Base-by-base conservation (phyloP, 202 grass and related monocot species). In the Sporobolus alterniflorus region DNA sequence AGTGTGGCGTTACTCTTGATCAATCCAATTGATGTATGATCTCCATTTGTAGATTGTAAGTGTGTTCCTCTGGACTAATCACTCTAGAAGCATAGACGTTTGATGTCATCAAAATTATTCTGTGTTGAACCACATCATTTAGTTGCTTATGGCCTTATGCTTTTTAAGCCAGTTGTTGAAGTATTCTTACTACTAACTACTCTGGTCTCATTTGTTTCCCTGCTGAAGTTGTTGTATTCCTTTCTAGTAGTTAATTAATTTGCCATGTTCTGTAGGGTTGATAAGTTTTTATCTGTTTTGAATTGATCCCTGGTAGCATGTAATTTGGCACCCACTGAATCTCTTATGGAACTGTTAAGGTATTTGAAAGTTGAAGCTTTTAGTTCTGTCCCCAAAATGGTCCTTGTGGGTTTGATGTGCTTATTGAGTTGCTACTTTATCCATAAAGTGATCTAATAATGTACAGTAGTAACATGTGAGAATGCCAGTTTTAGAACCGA, bases 341-440 rank as follows among this genome's bases (percentile, higher is more conserved):
- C 43, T 3, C 52, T 12, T 46, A 55, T 10, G 68, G 15, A 67
- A 60, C 22, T 11, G 4, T 28, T 48, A 14, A 28, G 21, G 16
- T 4, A n/a, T 67, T 68, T 69, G 41, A 46, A 74, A 75, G 29
- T 67, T 11, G 51, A 59, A 80, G 34, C 17, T 60, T 28, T 61
- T 55, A 44, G 20, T 11, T 41, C 3, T 36, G 30, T 75, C 26
- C 43, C 49, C 7, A 63, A 42, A 85, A 61, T 47, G 11, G 22
- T 34, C 54, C 17, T 62, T 50, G 29, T 71, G 15, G 3, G 40
- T 70, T 15, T 44, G 18, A 33, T 72, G 13, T 61, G 31, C 61
- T 75, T 54, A 42, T 64, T 33, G 57, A 20, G 22, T 60, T 51
- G 30, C 51, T 77, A 47, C 40, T 63, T 24, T 6, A 68, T 54